Percentiles rank a stretch among this genome's conserved stretches.
Conservation (phyloP, 768 basidiomycete species). For the Termitomyces sp. region DNA sequence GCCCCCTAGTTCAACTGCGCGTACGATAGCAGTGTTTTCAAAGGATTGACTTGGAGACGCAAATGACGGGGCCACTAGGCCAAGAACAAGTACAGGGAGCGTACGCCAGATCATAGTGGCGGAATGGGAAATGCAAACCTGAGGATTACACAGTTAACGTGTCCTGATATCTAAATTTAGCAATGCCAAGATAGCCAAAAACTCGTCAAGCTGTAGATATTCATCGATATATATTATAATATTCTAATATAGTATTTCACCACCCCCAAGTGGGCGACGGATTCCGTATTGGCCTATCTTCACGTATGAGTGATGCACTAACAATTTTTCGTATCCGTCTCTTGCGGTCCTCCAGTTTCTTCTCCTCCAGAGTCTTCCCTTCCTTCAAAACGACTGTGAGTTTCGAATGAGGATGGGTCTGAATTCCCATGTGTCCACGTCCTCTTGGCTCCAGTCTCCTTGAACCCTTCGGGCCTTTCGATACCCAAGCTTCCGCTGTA, state of each 20-base stretch:
- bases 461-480: conserved; percentile 63
- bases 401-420: conserved; percentile 69
- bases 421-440: conserved; percentile 74
- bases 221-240: conserved; percentile 5
- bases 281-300: conserved; percentile 76
- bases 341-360: conserved; percentile 53
- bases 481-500: conserved; percentile 91
- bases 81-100: conserved; percentile 42
- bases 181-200: conserved; percentile 2
- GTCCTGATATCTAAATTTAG: conserved; percentile 23
- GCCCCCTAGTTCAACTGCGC: conserved; percentile 86
- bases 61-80: conserved; percentile 32
- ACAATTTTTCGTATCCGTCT: conserved; percentile 73
- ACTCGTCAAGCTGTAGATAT: not conserved
- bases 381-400: conserved; percentile 75
- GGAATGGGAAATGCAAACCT: conserved; percentile 13
- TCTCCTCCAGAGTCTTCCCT: conserved; percentile 72
- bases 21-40: conserved; percentile 87
- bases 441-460: conserved; percentile 79
- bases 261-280: conserved; percentile 72
- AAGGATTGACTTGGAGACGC: conserved; percentile 45
- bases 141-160: conserved; percentile 29
- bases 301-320: conserved; percentile 73
- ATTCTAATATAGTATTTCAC: conserved; percentile 35
- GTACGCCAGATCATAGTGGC: conserved; percentile 38